Evolutionary conservation across 2,329 filamentous ascomycete genomes (phyloP).

Genomic region (Exophiala sideris): DNA sequence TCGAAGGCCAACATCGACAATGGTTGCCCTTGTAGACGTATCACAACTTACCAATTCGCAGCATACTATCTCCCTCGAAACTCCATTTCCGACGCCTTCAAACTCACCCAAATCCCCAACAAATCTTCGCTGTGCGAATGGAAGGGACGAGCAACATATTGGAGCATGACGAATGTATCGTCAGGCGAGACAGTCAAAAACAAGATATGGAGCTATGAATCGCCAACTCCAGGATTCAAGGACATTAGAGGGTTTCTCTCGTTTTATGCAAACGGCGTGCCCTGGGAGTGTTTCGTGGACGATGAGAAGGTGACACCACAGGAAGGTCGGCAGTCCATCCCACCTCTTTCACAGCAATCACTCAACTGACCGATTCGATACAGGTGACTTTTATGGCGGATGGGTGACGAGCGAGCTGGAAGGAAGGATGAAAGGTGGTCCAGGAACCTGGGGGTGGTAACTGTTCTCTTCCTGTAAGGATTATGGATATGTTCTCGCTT

Average conservation of each 20-base stretch:
- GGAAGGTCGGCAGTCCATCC: constrained; percentile 17
- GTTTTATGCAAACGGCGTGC: constrained; percentile 54
- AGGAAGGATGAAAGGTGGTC: constrained; percentile 50
- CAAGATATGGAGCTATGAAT: constrained; percentile 59
- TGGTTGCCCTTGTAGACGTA: not conserved
- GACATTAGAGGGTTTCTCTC: constrained; percentile 55
- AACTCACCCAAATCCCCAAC: constrained; percentile 46
- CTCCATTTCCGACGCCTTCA: constrained; percentile 39
- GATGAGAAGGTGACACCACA: constrained; percentile 54
- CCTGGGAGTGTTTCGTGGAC: constrained; percentile 62
- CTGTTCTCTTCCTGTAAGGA: not conserved
- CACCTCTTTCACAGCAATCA: not conserved
- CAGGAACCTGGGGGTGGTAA: constrained; percentile 37
- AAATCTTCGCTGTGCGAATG: constrained; percentile 55
- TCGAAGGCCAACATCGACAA: too few species aligned
- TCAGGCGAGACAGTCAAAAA: constrained; percentile 44
- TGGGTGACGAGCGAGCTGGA: constrained; percentile 62
- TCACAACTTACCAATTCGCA: constrained; percentile 26
- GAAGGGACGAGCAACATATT: constrained; percentile 61
- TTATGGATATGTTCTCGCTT: too few species aligned
- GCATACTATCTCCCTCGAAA: constrained; percentile 60
- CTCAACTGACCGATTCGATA: constrained; percentile 48
- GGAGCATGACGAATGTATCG: constrained; percentile 44
- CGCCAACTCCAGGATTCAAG: constrained; percentile 52
- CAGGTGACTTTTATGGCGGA: constrained; percentile 59